A percentile compares a stretch with the other conserved stretches of the same genome.
Evolutionary conservation across 768 basidiomycete genomes (phyloP).

Genomic region (Trametes cubensis): DNA sequence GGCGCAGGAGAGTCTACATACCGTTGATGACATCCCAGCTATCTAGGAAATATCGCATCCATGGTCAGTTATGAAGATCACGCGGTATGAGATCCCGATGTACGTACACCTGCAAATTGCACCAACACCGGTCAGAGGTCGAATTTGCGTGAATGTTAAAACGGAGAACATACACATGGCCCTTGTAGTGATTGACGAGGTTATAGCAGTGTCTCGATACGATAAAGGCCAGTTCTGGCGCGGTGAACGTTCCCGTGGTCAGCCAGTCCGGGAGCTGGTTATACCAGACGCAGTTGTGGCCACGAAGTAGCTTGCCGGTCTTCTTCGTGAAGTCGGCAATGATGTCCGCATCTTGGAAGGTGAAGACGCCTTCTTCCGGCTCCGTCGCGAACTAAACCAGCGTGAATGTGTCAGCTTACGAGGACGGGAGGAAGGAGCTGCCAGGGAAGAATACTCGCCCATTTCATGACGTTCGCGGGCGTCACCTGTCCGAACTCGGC

Average conservation of each 20-base stretch:
- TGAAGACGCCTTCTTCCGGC: constrained; percentile 49
- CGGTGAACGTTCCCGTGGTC: constrained; percentile 42
- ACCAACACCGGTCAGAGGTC: not conserved
- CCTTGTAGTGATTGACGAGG: constrained; percentile 53
- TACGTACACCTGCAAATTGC: constrained; percentile 22
- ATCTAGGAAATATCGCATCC: constrained; percentile 31
- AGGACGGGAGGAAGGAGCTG: not conserved
- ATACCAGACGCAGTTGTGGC: constrained; percentile 50
- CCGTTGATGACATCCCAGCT: constrained; percentile 60
- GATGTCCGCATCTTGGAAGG: constrained; percentile 48
- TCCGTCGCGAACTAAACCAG: constrained; percentile 52
- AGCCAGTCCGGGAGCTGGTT: constrained; percentile 57
- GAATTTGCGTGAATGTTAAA: not conserved
- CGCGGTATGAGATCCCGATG: not conserved
- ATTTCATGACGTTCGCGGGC: constrained; percentile 49
- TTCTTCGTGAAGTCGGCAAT: constrained; percentile 47
- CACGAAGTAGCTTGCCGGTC: constrained; percentile 50
- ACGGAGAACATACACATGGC: constrained; percentile 45
- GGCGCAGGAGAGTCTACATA: not conserved
- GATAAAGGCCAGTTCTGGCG: constrained; percentile 40
- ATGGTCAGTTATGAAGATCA: not conserved
- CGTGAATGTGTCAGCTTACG: too few relatives aligned
- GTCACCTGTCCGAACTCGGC: constrained; percentile 48
- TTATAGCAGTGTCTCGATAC: constrained; percentile 52
- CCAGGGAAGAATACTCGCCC: constrained; percentile 30